Conservation (phyloP, 208 protist species). For the Sergeia podlipaevii region DNA sequence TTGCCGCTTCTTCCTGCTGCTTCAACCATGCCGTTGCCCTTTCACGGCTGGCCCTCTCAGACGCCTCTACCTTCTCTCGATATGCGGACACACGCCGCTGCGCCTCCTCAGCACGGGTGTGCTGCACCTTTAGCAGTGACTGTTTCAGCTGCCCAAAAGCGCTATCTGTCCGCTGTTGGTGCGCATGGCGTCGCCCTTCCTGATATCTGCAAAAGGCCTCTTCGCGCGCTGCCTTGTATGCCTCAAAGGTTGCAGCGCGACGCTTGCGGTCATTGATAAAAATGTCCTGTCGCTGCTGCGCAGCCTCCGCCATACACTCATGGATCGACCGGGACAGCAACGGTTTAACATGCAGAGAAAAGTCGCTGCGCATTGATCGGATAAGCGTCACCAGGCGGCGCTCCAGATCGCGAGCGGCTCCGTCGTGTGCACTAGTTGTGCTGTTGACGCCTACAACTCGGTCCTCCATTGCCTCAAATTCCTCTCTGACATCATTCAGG, state of each 20-base stretch:
- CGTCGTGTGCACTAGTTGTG: conserved; percentile 15
- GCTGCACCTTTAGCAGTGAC: conserved; percentile 2
- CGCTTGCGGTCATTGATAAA: conserved; percentile 17
- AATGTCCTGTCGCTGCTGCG: conserved; percentile 37
- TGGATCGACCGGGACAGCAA: conserved; percentile 31
- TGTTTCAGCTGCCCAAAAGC: conserved; percentile 19
- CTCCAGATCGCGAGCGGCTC: conserved; percentile 19
- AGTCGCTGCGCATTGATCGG: conserved; percentile 20
- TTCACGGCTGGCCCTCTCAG: neutral
- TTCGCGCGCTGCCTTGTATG: conserved; percentile 15
- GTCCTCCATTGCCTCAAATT: conserved; percentile 19
- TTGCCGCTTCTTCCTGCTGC: neutral
- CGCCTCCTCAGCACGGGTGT: neutral
- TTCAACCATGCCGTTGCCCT: neutral
- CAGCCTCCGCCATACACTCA: conserved; percentile 24
- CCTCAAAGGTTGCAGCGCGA: conserved; percentile 12
- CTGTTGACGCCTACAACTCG: neutral
- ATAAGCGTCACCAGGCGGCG: conserved; percentile 20
- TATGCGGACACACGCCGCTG: conserved; percentile 14
- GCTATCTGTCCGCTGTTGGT: conserved; percentile 15
- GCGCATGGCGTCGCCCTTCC: conserved; percentile 9
- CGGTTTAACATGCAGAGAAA: conserved; percentile 29
- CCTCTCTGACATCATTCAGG: conserved; percentile 11
- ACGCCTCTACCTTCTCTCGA: neutral
- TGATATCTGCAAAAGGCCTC: conserved; percentile 19